Base-by-base conservation (phyloP, 106 monocot genomes). In the Dendrobium catenatum region DNA sequence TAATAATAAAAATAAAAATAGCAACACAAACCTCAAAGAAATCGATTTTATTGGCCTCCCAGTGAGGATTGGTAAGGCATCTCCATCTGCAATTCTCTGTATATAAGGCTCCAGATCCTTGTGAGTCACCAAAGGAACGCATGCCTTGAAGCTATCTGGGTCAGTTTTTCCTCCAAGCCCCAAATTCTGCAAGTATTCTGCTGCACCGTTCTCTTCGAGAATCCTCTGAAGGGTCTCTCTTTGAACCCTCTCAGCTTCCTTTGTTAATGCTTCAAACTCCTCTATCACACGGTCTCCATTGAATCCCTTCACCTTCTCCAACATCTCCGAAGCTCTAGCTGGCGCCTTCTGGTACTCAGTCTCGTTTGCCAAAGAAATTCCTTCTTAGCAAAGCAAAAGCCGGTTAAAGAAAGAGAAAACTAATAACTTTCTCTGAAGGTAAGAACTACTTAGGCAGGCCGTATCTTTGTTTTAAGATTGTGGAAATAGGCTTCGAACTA, bases 91-190 rank as follows among this genome's bases (percentile, higher is more conserved):
- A 70, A 96, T 96, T 78, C 90, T 85, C 68, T 79, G 89, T 6
- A 96, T 91, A 40, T 85, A 91, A 41, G 87, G 84, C 76, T 91
- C 90, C 75, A 96, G 78, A 75, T 96, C 96, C 46, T 77, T 42
- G 58, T 96, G 93, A 26, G 88, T 86, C 29, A 91, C 91, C 55
- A 93, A 24, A 18, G 96, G 96, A 41, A 93, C 81, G 58, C 86
- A 90, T 4, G 81, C 79, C 79, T 87, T 89, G 85, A 88, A 96
- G 84, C 91, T 93, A 79, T 84, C 84, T 1, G 78, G 81, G 74
- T 96, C 96, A 4, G 89, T 96, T 51, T 93, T 86, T 41, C 91
- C 91, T 7, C 49, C 84, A 37, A 96, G 88, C 4, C 93, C 93
- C 54, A 88, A 79, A 31, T 78, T 82, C 81, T 66, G 74, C 83